These are phyloP conservation scores for Rhinocladiella similis DNA, from an alignment of 2,329 filamentous ascomycete genomes.

Conservation along the genomic window DNA sequence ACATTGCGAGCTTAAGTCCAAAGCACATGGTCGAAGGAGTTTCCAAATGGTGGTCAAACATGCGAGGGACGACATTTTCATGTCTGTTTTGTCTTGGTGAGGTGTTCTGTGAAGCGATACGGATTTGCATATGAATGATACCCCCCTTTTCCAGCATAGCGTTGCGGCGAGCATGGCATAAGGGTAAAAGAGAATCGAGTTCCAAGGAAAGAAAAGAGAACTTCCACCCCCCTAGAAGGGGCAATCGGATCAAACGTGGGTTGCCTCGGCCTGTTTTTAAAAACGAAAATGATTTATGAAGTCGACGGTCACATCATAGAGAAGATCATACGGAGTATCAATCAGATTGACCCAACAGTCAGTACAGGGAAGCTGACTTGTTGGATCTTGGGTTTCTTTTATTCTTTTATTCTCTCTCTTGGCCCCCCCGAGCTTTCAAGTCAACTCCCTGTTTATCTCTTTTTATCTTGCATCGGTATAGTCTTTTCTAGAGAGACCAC, in stretches of 20 bases:
- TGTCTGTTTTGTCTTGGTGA: conserved; percentile 17
- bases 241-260: background rate
- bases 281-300: conserved; percentile 18
- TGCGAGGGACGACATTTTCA: conserved; percentile 2
- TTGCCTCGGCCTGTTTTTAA: background rate
- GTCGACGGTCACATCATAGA: conserved; percentile 15
- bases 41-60: conserved; percentile 19
- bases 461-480: too few species aligned
- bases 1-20: conserved; percentile 25
- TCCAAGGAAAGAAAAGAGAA: conserved; percentile 2
- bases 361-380: background rate
- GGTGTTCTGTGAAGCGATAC: conserved; percentile 20
- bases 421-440: background rate
- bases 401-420: background rate
- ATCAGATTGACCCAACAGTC: background rate
- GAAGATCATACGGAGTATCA: background rate
- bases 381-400: background rate
- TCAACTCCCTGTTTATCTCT: too few species aligned
- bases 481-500: too few species aligned
- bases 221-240: conserved; percentile 2
- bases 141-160: conserved; percentile 23
- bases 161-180: conserved; percentile 14
- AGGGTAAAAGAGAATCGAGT: conserved; percentile 10
- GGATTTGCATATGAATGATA: conserved; percentile 26
- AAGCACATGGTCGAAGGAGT: conserved; percentile 10